Conservation (phyloP, 2,329 filamentous ascomycete genomes). For the Leptographium wingfieldii region DNA sequence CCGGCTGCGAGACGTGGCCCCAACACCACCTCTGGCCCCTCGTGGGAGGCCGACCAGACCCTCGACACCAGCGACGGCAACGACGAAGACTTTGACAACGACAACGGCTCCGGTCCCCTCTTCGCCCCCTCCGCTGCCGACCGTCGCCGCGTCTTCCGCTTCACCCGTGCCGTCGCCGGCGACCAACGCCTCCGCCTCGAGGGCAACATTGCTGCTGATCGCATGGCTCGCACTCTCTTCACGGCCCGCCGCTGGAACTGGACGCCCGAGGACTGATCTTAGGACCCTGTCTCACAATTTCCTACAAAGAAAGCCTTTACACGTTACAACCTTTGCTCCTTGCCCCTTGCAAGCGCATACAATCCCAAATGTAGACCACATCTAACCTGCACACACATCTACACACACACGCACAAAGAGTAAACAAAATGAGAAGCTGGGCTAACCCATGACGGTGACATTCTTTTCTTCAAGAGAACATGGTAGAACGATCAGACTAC, state of each 20-base stretch:
- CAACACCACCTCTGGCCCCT: background rate
- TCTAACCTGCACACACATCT: no score
- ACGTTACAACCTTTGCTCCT: no score
- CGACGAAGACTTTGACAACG: conserved; percentile 10
- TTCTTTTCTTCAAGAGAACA: background rate
- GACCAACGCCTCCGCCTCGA: conserved; percentile 38
- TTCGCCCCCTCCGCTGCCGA: conserved; percentile 1
- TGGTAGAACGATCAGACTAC: background rate
- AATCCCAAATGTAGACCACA: no score
- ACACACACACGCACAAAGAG: no score
- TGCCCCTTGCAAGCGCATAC: no score
- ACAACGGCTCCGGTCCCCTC: background rate
- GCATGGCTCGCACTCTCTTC: conserved; percentile 40
- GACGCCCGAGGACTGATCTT: conserved; percentile 33
- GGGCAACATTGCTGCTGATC: conserved; percentile 35
- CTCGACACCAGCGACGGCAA: background rate
- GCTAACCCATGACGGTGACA: background rate
- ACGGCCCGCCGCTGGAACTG: conserved; percentile 47
- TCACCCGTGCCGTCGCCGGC: conserved; percentile 36
- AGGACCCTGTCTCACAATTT: no score
- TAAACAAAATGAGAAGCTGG: background rate
- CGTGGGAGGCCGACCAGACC: background rate
- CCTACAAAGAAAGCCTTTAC: no score
- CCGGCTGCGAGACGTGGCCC: background rate
- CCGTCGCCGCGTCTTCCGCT: conserved; percentile 26